Base-by-base conservation (phyloP, 1,139 yeast species). In the Geotrichum candidum region DNA sequence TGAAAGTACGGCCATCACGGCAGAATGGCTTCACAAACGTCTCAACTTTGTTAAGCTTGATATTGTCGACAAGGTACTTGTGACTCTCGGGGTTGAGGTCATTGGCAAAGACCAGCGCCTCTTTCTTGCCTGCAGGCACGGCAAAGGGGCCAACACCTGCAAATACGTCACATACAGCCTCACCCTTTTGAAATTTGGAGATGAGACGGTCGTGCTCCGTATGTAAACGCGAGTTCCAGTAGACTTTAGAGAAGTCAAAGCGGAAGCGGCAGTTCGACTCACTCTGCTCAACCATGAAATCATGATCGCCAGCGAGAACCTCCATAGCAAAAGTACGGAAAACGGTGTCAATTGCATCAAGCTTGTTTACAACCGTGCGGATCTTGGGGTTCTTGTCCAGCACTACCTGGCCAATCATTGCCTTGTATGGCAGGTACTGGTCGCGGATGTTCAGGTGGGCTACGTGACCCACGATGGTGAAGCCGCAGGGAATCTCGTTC, bases 101-200 rank as follows among this genome's bases (percentile, higher is more conserved):
- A 72, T 92, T 95, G 22, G 98, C 97, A 69, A 92, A 78, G 0
- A 90, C 96, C 61, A 92, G 74, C 2, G 86, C 89, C 23, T 82
- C 81, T 65, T 87, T 90, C 74, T 88, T 91, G 22, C 92, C 99
- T 0, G 97, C 97, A 0, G 99, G 99, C 0, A 94, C 84, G 1
- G 96, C 95, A 78, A 95, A 95, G 2, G 99, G 99, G 0, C 99
- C 99, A 1, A 95, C 99, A 48, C 99, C 99, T 0, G 97, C 99
- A 83, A 95, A 90, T 0, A 91, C 98, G 77, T 95, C 99, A 67
- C 91, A 90, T 0, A 95, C 90, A 1, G 90, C 88, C 64, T 87
- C 88, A 11, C 85, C 65, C 35, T 66, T 66, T 31, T 81, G 71
- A 71, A 95, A 92, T 46, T 76, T 70, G 2, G 76, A 71, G 11